These are phyloP conservation scores for Senecio squalidus DNA, from an alignment of 140 eudicot genomes.

Conservation along the genomic window DNA sequence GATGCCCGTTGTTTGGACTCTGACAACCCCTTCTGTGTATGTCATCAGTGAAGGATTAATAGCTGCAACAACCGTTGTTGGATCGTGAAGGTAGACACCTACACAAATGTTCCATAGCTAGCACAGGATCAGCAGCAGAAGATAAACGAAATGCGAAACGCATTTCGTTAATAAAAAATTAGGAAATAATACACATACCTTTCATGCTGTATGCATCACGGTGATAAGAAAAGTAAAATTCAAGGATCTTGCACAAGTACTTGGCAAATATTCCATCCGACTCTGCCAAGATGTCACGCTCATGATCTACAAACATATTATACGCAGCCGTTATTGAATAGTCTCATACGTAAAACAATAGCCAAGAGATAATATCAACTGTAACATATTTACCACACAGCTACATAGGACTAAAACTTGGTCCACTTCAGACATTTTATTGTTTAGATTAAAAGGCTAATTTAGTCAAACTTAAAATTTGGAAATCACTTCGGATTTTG, in stretches of 20 bases:
- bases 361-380: background rate
- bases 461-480: no score
- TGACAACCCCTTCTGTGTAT: constrained; percentile 76
- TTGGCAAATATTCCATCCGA: constrained; percentile 64
- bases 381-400: no score
- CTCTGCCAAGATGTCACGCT: constrained; percentile 58
- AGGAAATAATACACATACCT: constrained; percentile 38
- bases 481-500: no score
- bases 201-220: constrained; percentile 71
- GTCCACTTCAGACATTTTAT: no score
- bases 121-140: constrained; percentile 25
- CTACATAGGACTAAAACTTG: no score
- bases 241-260: constrained; percentile 84
- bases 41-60: constrained; percentile 81
- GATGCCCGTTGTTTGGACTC: constrained; percentile 84
- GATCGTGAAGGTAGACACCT: constrained; percentile 98
- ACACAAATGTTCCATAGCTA: constrained; percentile 16
- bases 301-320: constrained; percentile 45
- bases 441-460: no score
- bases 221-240: constrained; percentile 71
- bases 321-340: constrained; percentile 1
- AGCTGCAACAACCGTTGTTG: constrained; percentile 83
- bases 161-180: background rate
- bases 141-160: constrained; percentile 1
- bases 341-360: background rate